Evolutionary conservation across 2,329 filamentous ascomycete genomes (phyloP).

Genomic region (Chaetomium sp.): DNA sequence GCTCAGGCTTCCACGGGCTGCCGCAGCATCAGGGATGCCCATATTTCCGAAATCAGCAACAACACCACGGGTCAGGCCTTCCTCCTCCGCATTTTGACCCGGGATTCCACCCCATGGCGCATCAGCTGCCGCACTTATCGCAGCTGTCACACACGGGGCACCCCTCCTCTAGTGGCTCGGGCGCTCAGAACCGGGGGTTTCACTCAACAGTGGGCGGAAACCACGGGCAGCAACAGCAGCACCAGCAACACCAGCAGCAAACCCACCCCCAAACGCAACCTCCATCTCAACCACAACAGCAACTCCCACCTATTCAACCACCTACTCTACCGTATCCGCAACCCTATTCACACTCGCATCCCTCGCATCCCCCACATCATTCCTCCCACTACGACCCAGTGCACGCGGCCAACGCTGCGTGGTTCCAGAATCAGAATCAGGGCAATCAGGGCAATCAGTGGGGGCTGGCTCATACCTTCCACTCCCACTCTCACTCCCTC

Average conservation of each 20-base stretch:
- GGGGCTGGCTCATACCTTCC: slow-evolving; percentile 11
- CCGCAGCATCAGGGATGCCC: slow-evolving; percentile 30
- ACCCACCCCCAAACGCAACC: slow-evolving; percentile 10
- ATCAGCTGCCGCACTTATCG: slow-evolving; percentile 21
- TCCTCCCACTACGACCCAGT: slow-evolving; percentile 23
- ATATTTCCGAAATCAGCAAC: slow-evolving; percentile 24
- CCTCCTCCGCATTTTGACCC: slow-evolving; percentile 25
- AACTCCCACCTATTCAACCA: slow-evolving; percentile 13
- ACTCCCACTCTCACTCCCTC: neutral
- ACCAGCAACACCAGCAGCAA: slow-evolving; percentile 26
- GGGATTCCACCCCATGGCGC: slow-evolving; percentile 22
- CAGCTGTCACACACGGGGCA: slow-evolving; percentile 16
- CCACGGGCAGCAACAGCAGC: slow-evolving; percentile 9
- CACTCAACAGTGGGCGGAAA: slow-evolving; percentile 10
- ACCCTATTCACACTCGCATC: slow-evolving; percentile 9
- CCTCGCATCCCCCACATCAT: slow-evolving; percentile 8
- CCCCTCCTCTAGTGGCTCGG: neutral
- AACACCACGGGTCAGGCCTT: slow-evolving; percentile 28
- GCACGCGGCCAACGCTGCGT: slow-evolving; percentile 13
- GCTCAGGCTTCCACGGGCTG: slow-evolving; percentile 23
- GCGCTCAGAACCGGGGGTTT: neutral
- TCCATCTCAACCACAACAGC: slow-evolving; percentile 1
- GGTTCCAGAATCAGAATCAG: slow-evolving; percentile 4
- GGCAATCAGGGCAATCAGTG: too few species aligned
- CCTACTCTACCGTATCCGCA: slow-evolving; percentile 16